Percentiles rank a stretch among this genome's conserved stretches.
These are phyloP conservation scores for Euphorbia schlechtendalii DNA, from an alignment of 441 rosid genomes.

Conservation along the genomic window DNA sequence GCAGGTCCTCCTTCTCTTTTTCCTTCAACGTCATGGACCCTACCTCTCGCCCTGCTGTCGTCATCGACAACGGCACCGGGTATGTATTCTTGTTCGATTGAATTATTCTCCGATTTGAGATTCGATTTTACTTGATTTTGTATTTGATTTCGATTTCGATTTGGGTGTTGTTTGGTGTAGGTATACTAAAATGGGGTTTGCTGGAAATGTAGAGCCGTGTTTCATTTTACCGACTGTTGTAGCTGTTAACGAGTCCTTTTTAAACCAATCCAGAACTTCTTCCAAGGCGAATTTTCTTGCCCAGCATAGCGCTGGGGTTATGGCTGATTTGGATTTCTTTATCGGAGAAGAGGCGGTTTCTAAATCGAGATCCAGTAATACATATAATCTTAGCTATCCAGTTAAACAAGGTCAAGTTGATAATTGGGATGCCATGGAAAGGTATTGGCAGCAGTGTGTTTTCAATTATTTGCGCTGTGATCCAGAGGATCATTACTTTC, in stretches of 20 bases:
- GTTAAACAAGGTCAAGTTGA: slow-evolving; percentile 85
- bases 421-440: slow-evolving; percentile 99
- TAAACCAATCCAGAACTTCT: slow-evolving; percentile 64
- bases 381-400: slow-evolving; percentile 73
- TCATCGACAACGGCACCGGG: slow-evolving; percentile 98
- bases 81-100: slow-evolving; percentile 16
- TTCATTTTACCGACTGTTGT: slow-evolving; percentile 90
- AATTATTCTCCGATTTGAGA: background rate
- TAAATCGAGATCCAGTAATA: slow-evolving; percentile 67
- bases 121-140: slow-evolving; percentile 47
- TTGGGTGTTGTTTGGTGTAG: slow-evolving; percentile 31
- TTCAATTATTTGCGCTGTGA: slow-evolving; percentile 93
- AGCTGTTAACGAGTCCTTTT: slow-evolving; percentile 83
- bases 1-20: slow-evolving; percentile 26
- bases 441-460: slow-evolving; percentile 98
- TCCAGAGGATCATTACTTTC: slow-evolving; percentile 98
- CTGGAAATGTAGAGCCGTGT: slow-evolving; percentile 98
- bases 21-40: slow-evolving; percentile 61
- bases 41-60: slow-evolving; percentile 89
- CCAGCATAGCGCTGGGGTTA: slow-evolving; percentile 91
- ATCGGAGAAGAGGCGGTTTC: slow-evolving; percentile 82
- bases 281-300: slow-evolving; percentile 71
- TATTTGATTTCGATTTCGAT: slow-evolving; percentile 5
- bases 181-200: slow-evolving; percentile 94
- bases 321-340: slow-evolving; percentile 96